A percentile compares a stretch with the other conserved stretches of the same genome.
Evolutionary conservation across 2,329 filamentous ascomycete genomes (phyloP).

Genomic region (Trichoderma sp.): DNA sequence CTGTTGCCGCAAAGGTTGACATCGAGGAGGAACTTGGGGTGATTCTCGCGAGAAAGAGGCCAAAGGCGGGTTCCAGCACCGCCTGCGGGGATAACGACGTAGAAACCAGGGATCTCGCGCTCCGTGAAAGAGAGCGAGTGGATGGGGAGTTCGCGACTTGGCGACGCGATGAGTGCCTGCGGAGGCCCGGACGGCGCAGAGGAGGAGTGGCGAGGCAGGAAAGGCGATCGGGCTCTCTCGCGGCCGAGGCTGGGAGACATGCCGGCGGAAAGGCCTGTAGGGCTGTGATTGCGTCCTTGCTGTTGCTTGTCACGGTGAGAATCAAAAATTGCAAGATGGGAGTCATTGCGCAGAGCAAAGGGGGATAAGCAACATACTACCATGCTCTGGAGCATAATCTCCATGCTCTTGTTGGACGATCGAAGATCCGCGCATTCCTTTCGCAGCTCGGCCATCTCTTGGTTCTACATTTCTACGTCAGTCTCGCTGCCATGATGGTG

Average conservation of each 20-base stretch:
- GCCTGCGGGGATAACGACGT: conserved; percentile 36
- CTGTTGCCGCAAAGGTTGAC: conserved; percentile 35
- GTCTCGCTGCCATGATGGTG: background rate
- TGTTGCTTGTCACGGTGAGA: conserved; percentile 2
- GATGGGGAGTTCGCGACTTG: conserved; percentile 12
- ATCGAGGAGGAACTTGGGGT: conserved; percentile 37
- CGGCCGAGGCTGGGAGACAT: conserved; percentile 17
- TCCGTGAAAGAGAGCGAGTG: conserved; percentile 28
- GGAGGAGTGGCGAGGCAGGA: conserved; percentile 19
- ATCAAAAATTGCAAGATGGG: background rate
- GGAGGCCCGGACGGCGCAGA: conserved; percentile 24
- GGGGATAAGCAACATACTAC: background rate
- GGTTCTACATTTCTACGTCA: conserved; percentile 29
- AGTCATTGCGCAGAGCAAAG: background rate
- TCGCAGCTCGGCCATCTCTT: conserved; percentile 34
- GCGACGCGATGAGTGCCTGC: conserved; percentile 24
- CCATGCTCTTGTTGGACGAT: conserved; percentile 33
- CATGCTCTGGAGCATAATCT: conserved; percentile 33
- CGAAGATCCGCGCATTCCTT: conserved; percentile 34
- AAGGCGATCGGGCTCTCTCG: conserved; percentile 25
- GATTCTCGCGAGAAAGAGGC: conserved; percentile 36
- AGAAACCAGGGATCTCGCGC: conserved; percentile 36
- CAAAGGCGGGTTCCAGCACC: conserved; percentile 37
- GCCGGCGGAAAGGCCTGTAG: conserved; percentile 5
- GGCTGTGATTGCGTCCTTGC: conserved; percentile 25